Conservation (phyloP, 352 stramenopile species). For the Hyaloperonospora brassicae region DNA sequence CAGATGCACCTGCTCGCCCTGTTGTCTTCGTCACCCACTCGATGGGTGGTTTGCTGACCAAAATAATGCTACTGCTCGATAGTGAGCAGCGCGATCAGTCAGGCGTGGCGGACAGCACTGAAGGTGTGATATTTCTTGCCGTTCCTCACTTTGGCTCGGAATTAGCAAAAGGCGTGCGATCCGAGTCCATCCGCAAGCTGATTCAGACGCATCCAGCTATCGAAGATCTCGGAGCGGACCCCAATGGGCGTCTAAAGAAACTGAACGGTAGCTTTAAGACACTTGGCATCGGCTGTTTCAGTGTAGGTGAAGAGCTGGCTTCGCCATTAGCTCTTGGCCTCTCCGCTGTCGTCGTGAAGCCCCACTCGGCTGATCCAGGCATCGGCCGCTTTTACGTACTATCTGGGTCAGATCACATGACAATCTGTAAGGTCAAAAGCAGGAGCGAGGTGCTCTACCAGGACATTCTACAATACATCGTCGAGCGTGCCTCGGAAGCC, state of each 20-base stretch:
- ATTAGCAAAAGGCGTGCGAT: slow-evolving; percentile 53
- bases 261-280: slow-evolving; percentile 65
- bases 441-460: slow-evolving; percentile 56
- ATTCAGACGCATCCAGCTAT: slow-evolving; percentile 73
- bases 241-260: slow-evolving; percentile 44
- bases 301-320: slow-evolving; percentile 49
- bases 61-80: slow-evolving; percentile 71
- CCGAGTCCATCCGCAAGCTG: slow-evolving; percentile 55
- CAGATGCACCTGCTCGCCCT: slow-evolving; percentile 19
- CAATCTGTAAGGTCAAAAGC: slow-evolving; percentile 78
- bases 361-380: slow-evolving; percentile 65
- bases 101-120: slow-evolving; percentile 35
- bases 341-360: slow-evolving; percentile 67
- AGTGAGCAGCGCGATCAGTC: slow-evolving; percentile 22
- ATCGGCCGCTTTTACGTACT: slow-evolving; percentile 62
- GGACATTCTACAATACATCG: slow-evolving; percentile 37
- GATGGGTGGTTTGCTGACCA: slow-evolving; percentile 80
- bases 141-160: slow-evolving; percentile 82
- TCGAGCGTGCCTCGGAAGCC: slow-evolving; percentile 56
- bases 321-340: slow-evolving; percentile 63
- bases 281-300: slow-evolving; percentile 65
- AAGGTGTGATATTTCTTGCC: slow-evolving; percentile 66
- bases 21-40: slow-evolving; percentile 85
- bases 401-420: slow-evolving; percentile 70
- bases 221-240: slow-evolving; percentile 49